Base-by-base conservation (phyloP, 2,329 filamentous ascomycete genomes). In the Paraphaeosphaeria sporulosa region DNA sequence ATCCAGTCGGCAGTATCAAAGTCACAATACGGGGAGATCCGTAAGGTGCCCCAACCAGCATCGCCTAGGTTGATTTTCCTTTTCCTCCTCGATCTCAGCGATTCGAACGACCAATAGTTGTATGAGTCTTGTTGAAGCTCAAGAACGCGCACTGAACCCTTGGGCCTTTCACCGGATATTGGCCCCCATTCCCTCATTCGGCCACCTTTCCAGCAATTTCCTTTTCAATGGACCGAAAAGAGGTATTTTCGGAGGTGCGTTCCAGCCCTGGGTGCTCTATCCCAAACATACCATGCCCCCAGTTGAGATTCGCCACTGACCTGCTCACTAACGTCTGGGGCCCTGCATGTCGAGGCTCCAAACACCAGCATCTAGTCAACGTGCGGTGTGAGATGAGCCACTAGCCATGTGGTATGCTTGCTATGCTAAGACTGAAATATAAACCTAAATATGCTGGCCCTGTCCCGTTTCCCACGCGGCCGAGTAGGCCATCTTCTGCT, bases 391-490 rank as follows among this genome's bases (percentile, higher is more conserved):
- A 59, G 53, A 55, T 15, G 48, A 60, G 44, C 58, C 53, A 42
- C 50, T 57, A 32, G 23, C 23, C 50, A 53, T 21, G 34, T 38
- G 36, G 34, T 49, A 46, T 54, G 47, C 38, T 59, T 27, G 48
- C 38, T 46, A 43, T 46, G 25, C 62, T 65, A 68, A 65, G 65
- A 65, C 67, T 70, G 65, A 70, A 51, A 47, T 34, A 48, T 46
- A 38, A 58, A 36, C 32, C 48, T 38, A 64, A 34, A 40, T 46
- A 42, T 59, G 27, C 36, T 54, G 58, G 27, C 47, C 34, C 44
- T 40, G 38, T 19, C 49, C 43, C 57, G 58, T 53, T 56, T 51
- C 44, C 42, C 57, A 62, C 50, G 47, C 61, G 42, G 58, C 59
- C 58, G 34, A 61, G 44, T 43, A 52, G 30, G 42, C 59, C 56